Conservation (phyloP, 768 basidiomycete genomes). For the Cyclocybe aegerita region DNA sequence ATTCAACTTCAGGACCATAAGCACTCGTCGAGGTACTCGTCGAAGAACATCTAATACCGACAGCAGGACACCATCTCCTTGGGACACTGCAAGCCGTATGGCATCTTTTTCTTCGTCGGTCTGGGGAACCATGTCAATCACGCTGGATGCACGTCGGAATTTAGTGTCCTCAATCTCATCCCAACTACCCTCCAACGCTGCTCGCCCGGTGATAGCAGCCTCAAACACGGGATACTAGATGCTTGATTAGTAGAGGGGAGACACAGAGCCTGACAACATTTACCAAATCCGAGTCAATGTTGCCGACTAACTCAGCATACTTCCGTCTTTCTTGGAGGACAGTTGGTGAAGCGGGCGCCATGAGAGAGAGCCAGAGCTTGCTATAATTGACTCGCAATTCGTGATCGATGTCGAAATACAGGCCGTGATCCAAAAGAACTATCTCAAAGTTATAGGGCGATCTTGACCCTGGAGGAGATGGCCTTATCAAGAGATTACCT, state of each 20-base stretch:
- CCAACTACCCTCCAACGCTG: slow-evolving; percentile 67
- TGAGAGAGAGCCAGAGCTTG: slow-evolving; percentile 89
- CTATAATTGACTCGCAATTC: slow-evolving; percentile 80
- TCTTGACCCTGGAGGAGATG: slow-evolving; percentile 54
- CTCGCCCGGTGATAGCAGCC: slow-evolving; percentile 89
- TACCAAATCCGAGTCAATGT: slow-evolving; percentile 85
- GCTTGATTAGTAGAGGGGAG: neutral
- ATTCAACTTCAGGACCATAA: slow-evolving; percentile 86
- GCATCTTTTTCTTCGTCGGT: slow-evolving; percentile 77
- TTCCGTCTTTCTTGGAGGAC: slow-evolving; percentile 71
- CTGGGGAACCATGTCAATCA: slow-evolving; percentile 75
- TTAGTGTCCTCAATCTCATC: slow-evolving; percentile 34
- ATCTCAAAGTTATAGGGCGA: slow-evolving; percentile 97
- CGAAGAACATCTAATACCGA: slow-evolving; percentile 89
- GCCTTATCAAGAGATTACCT: slow-evolving; percentile 92
- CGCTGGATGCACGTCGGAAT: slow-evolving; percentile 68
- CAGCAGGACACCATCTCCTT: slow-evolving; percentile 77
- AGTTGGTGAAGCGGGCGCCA: slow-evolving; percentile 65
- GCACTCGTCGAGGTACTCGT: slow-evolving; percentile 77
- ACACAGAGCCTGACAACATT: neutral
- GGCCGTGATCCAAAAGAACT: slow-evolving; percentile 89
- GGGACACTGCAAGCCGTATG: slow-evolving; percentile 79
- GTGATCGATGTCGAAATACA: slow-evolving; percentile 88
- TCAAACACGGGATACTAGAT: slow-evolving; percentile 89
- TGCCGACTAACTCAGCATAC: slow-evolving; percentile 90